Evolutionary conservation across 2,329 filamentous ascomycete genomes (phyloP).

Genomic region (Blastomyces gilchristii): DNA sequence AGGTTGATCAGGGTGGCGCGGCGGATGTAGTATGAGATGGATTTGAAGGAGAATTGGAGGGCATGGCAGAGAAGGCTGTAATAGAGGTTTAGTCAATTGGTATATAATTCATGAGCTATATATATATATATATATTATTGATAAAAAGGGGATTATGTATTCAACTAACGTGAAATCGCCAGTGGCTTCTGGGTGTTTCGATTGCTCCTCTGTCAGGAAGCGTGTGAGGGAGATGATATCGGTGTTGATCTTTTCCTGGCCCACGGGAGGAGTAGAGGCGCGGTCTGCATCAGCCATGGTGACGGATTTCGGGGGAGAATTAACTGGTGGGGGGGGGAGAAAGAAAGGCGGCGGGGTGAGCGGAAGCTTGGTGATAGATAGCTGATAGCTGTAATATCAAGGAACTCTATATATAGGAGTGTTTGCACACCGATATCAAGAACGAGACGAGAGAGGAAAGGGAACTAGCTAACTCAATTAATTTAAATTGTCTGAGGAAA

Average conservation of each 20-base stretch:
- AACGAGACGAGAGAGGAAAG: not conserved
- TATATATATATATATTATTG: too few species aligned
- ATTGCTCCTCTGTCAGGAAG: conserved; percentile 92
- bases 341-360: not conserved
- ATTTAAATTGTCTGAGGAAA: not conserved
- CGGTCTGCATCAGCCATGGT: conserved; percentile 33
- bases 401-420: too few species aligned
- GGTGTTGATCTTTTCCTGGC: conserved; percentile 76
- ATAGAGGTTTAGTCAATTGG: not conserved
- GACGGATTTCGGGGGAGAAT: conserved; percentile 5
- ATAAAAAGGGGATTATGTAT: not conserved
- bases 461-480: too few species aligned
- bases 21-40: conserved; percentile 98
- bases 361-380: not conserved
- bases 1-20: conserved; percentile 91
- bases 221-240: conserved; percentile 92
- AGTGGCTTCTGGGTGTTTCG: conserved; percentile 85
- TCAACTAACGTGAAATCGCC: conserved; percentile 88
- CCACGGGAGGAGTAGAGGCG: conserved; percentile 44
- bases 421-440: not conserved
- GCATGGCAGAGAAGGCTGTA: conserved; percentile 85
- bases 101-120: too few species aligned
- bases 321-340: too few species aligned
- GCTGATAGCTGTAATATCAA: not conserved
- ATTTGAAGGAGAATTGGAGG: conserved; percentile 99